These are phyloP conservation scores for Podila verticillata DNA, from an alignment of 192 early-diverging fungal species.

Conservation along the genomic window DNA sequence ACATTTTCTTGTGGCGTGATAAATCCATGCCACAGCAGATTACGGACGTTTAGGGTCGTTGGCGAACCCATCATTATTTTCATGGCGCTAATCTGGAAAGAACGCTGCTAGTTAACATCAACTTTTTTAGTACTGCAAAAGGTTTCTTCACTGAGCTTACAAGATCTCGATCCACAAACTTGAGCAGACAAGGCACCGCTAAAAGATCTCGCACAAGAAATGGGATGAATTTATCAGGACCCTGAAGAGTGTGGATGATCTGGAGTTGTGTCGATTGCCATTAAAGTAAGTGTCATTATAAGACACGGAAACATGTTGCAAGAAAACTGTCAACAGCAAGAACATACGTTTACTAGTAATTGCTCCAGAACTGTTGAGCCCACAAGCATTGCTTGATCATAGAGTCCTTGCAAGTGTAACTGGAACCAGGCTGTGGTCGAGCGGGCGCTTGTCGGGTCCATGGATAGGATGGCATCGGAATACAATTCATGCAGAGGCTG, in stretches of 20 bases:
- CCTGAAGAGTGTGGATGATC: conserved; percentile 25
- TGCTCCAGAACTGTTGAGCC: conserved; percentile 46
- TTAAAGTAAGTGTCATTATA: background rate
- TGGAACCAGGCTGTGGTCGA: conserved; percentile 22
- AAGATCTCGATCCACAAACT: conserved; percentile 11
- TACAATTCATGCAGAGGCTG: no score
- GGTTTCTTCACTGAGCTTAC: conserved; percentile 1
- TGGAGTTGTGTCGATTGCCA: background rate
- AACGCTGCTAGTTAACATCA: background rate
- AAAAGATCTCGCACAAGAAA: conserved; percentile 33
- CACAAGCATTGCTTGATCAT: conserved; percentile 39
- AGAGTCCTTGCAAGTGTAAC: conserved; percentile 1
- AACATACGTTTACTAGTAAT: conserved; percentile 34
- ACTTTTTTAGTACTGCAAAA: background rate
- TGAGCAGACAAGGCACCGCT: conserved; percentile 21
- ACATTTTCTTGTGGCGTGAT: conserved; percentile 26
- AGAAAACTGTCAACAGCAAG: background rate
- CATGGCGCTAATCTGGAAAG: conserved; percentile 10
- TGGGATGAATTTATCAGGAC: conserved; percentile 32
- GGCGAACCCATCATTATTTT: conserved; percentile 40
- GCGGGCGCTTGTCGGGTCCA: no score
- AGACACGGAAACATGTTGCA: background rate
- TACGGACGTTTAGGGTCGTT: conserved; percentile 36
- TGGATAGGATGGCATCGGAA: no score
- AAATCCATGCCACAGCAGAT: conserved; percentile 50